Percentiles rank a stretch among this genome's conserved stretches.
These are phyloP conservation scores for Podospora bellae-mahoneyi DNA, from an alignment of 495 filamentous ascomycete species.

Conservation along the genomic window DNA sequence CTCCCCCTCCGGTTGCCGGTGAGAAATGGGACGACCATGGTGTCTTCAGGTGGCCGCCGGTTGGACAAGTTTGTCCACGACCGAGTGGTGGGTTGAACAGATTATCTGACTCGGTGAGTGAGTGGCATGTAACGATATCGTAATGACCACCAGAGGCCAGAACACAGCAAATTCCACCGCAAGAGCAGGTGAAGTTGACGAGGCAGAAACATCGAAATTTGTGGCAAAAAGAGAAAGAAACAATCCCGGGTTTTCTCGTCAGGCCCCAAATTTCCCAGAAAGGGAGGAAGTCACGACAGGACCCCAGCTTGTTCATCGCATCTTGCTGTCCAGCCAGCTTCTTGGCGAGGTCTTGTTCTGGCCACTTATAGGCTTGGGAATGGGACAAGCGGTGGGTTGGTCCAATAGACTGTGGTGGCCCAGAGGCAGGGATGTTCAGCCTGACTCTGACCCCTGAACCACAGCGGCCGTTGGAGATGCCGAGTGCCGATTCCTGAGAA, in stretches of 20 bases:
- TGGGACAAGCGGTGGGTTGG: not conserved
- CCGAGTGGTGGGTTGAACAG: not conserved
- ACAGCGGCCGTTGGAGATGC: not conserved
- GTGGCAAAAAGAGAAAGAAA: not conserved
- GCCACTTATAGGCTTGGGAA: not conserved
- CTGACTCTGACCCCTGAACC: not conserved
- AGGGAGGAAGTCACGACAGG: not conserved
- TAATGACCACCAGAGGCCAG: not conserved
- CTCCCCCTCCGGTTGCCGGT: slow-evolving; percentile 18
- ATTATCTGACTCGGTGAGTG: not conserved
- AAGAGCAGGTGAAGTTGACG: not conserved
- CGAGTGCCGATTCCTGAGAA: not conserved
- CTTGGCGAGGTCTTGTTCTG: not conserved
- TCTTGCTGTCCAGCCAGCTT: not conserved
- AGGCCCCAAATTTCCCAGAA: not conserved
- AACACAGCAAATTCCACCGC: not conserved
- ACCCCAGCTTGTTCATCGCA: not conserved
- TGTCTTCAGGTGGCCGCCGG: not conserved
- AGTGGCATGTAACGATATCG: not conserved
- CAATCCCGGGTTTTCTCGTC: not conserved
- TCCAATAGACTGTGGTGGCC: not conserved
- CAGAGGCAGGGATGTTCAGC: not conserved
- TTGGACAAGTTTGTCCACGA: not conserved
- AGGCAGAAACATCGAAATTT: not conserved
- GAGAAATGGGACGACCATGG: slow-evolving; percentile 20